Evolutionary conservation across 2,329 filamentous ascomycete genomes (phyloP), one percentile per base, ranked within the genome.

Genomic region (Arthroderma sp.): DNA sequence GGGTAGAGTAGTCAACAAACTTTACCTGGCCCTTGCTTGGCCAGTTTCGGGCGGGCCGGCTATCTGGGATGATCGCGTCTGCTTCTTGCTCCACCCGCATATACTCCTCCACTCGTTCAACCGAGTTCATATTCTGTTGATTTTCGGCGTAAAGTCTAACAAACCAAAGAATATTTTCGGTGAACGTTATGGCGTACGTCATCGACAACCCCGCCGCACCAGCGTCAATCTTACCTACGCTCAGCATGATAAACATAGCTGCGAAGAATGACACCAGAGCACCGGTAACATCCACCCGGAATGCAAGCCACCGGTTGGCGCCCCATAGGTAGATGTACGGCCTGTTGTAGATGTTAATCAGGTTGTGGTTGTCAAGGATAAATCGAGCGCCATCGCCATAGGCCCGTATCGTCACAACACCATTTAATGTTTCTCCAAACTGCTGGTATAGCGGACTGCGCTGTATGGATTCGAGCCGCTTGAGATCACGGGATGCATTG

Each of bases 71-170:
- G 36, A 94, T 70, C 1, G 84, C 73, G 0, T 75, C 71, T 1
- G 91, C 88, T 66, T 98, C 91, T 61, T 95, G 89, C 55, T 96
- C 89, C 1, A 98, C 84, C 38, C 96, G 86, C 32, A 96, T 75
- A 59, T 96, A 98, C 61, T 98, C 91, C 68, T 94, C 93, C 59
- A 98, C 82, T 57, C 91, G 85, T 66, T 98, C 91, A 40, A 96
- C 88, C 2, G 89, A 89, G 66, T 98, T 98, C 91, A 98, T 96
- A 66, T 95, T 96, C 65, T 98, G 91, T 66, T 98, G 91, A 57
- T 96, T 95, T 59, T 85, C 79, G 0, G 88, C 83, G 61, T 98
- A 98, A 9, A 95, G 73, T 39, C 91, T 81, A 29, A 98, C 88
- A 45, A 96, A 80, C 91, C 91, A 98, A 11, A 98, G 69, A 5